Evolutionary conservation across 192 early-diverging fungal genomes (phyloP), one percentile per base, ranked within the genome.

Genomic region (Polychytrium aggregatum): DNA sequence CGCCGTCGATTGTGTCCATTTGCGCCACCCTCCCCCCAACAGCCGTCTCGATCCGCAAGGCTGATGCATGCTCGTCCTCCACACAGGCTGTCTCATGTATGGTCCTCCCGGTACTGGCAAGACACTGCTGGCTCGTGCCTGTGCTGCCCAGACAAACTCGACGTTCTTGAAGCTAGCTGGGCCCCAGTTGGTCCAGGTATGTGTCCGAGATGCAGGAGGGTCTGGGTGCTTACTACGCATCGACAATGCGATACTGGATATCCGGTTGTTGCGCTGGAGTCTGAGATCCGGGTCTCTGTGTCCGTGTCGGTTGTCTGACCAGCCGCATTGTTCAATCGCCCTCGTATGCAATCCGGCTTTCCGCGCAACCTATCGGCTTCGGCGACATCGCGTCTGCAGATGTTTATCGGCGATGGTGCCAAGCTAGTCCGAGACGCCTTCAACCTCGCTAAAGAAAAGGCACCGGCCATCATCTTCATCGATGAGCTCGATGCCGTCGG

Each of bases 401-500:
- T 71, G 64, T 74, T 74, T 53, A 70, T 74, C 37, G 69, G 69
- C 42, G 67, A 71, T 48, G 63, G 62, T 24, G 64, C 65, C 24
- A 67, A 67, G 41, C 56, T 74, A 20, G 91, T 98, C 10, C 84
- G 95, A 21, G 95, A 98, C 58, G 92, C 92, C 17, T 98, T 98
- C 66, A 83, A 83, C 22, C 62, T 98, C 36, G 95, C 95, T 22
- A 98, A 98, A 61, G 95, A 95, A 49, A 98, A 98, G 69, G 79
- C 93, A 13, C 95, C 95, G 10, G 85, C 95, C 26, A 98, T 98
- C 60, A 95, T 98, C 48, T 97, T 98, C 54, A 95, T 98, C 63
- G 92, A 97, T 68, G 95, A 98, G 68, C 77, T 97, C 65, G 92
- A 98, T 57, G 92, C 95, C 17, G 80, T 98, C 56, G 93, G 92